phyloP scores from a whole-genome alignment of 2,329 filamentous ascomycete genomes.

The Ploettnerulaceae sp. region DNA sequence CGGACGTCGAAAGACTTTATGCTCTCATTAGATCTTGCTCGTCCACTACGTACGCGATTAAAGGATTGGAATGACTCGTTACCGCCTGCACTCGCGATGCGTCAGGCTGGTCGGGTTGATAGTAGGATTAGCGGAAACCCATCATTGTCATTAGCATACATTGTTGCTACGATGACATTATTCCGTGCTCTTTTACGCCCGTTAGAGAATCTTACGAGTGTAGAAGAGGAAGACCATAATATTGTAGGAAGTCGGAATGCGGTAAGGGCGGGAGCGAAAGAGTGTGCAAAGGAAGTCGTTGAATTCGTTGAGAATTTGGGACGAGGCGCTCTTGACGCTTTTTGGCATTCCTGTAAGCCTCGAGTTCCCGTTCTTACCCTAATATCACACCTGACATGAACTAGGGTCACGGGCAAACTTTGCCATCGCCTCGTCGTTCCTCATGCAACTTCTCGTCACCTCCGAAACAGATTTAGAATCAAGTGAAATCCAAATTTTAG shows the following conservation, averaged over 20 bases:
- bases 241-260: slow-evolving; percentile 23
- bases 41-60: slow-evolving; percentile 27
- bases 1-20: slow-evolving; percentile 31
- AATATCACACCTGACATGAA: neutral
- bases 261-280: slow-evolving; percentile 30
- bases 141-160: slow-evolving; percentile 33
- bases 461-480: slow-evolving; percentile 27
- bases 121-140: slow-evolving; percentile 31
- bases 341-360: slow-evolving; percentile 32
- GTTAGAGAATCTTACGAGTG: slow-evolving; percentile 26
- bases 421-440: slow-evolving; percentile 33
- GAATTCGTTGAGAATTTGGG: slow-evolving; percentile 32
- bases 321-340: slow-evolving; percentile 29
- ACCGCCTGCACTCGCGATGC: slow-evolving; percentile 25
- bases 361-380: neutral
- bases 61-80: slow-evolving; percentile 34
- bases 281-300: slow-evolving; percentile 32
- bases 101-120: slow-evolving; percentile 24
- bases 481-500: slow-evolving; percentile 28
- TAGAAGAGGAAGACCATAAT: slow-evolving; percentile 27
- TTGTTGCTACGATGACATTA: slow-evolving; percentile 35
- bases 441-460: slow-evolving; percentile 32
- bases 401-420: slow-evolving; percentile 34
- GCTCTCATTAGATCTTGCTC: slow-evolving; percentile 31
- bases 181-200: slow-evolving; percentile 34